phyloP scores from a whole-genome alignment of 352 stramenopile genomes.

The Globisporangium lucens region DNA sequence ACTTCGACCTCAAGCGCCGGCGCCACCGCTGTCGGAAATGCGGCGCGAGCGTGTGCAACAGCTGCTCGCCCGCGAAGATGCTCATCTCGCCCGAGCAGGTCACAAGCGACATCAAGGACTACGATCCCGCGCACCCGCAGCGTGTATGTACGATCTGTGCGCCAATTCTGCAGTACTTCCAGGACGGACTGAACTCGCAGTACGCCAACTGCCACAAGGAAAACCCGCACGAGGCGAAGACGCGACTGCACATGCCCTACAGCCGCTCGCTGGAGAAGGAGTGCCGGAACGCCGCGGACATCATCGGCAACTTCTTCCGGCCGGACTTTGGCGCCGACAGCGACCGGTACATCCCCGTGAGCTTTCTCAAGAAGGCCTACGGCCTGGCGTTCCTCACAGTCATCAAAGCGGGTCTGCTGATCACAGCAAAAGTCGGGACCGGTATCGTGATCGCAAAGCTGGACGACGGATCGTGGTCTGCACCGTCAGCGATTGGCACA shows the following conservation, averaged over 20 bases:
- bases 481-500: conserved; percentile 92
- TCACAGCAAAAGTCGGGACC: conserved; percentile 77
- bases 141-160: conserved; percentile 82
- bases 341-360: conserved; percentile 75
- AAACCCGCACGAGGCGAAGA: conserved; percentile 71
- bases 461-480: conserved; percentile 84
- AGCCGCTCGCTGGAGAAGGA: conserved; percentile 73
- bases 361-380: conserved; percentile 78
- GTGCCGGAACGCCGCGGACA: conserved; percentile 69
- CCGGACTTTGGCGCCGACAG: conserved; percentile 58
- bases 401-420: conserved; percentile 81
- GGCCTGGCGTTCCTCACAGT: conserved; percentile 85
- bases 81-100: conserved; percentile 73
- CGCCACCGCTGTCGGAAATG: conserved; percentile 77
- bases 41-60: conserved; percentile 58
- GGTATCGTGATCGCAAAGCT: conserved; percentile 91
- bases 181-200: conserved; percentile 61
- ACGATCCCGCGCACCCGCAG: conserved; percentile 68
- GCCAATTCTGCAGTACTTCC: conserved; percentile 69
- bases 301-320: conserved; percentile 83
- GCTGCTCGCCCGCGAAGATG: conserved; percentile 71
- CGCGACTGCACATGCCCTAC: conserved; percentile 69
- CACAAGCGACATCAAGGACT: conserved; percentile 47
- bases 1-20: conserved; percentile 75
- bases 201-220: conserved; percentile 85